These are phyloP conservation scores for Penstemon davidsonii DNA, from an alignment of 257 asterid species.

Conservation along the genomic window DNA sequence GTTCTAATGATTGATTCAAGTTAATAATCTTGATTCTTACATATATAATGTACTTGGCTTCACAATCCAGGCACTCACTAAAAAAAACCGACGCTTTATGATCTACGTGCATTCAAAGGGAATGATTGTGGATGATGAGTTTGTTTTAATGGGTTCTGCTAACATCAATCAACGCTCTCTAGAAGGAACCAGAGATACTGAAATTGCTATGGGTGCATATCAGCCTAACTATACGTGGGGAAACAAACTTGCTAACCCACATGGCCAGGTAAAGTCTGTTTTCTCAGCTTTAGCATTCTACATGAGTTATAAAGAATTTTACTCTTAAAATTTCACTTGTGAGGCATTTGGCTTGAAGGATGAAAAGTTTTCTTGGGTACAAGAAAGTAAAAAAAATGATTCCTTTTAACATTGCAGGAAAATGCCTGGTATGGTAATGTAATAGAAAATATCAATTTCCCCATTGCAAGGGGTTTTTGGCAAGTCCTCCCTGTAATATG, in stretches of 20 bases:
- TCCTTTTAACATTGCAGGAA: no score
- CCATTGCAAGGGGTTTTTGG: no score
- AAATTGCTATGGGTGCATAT: slow-evolving; percentile 92
- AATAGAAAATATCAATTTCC: no score
- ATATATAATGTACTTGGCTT: not conserved
- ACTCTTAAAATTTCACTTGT: not conserved
- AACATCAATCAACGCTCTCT: slow-evolving; percentile 92
- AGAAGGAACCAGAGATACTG: slow-evolving; percentile 90
- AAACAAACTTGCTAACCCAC: slow-evolving; percentile 52
- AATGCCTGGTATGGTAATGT: no score
- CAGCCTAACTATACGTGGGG: slow-evolving; percentile 89
- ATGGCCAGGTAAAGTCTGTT: slow-evolving; percentile 59
- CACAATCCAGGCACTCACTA: slow-evolving; percentile 47
- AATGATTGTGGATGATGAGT: slow-evolving; percentile 95
- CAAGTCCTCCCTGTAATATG: no score
- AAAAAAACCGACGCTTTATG: slow-evolving; percentile 75
- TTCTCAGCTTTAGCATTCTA: not conserved
- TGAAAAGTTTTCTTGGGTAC: no score
- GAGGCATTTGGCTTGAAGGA: not conserved
- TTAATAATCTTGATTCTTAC: slow-evolving; percentile 6
- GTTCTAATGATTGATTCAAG: not conserved
- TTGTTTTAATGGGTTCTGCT: slow-evolving; percentile 79
- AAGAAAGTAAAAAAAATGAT: no score
- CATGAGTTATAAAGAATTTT: no score
- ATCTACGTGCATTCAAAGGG: slow-evolving; percentile 96